phyloP scores from a whole-genome alignment of 2,329 filamentous ascomycete genomes.

The Xylariaceae sp. region DNA sequence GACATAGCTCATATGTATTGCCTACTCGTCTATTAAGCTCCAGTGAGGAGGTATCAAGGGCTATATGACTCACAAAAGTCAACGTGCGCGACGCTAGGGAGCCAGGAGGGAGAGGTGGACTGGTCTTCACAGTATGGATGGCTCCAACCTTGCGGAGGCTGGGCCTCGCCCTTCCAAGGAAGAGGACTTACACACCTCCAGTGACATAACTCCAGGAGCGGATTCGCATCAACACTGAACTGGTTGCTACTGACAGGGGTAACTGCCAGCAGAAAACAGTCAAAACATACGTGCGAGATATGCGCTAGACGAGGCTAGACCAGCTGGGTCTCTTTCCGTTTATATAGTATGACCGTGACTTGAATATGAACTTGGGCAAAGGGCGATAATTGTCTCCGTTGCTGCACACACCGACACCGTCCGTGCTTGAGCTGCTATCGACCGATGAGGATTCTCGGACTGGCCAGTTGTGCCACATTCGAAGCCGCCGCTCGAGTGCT shows the following conservation, averaged over 20 bases:
- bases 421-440: background rate
- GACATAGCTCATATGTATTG: no score
- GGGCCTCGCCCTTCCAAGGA: background rate
- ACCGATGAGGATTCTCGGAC: background rate
- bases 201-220: background rate
- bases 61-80: no score
- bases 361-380: background rate
- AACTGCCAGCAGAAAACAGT: background rate
- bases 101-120: no score
- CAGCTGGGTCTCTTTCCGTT: background rate
- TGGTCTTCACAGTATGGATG: no score
- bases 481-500: background rate
- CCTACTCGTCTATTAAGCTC: no score
- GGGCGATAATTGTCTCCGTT: background rate
- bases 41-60: no score
- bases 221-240: background rate
- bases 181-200: no score
- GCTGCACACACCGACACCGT: background rate
- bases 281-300: no score
- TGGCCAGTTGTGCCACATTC: background rate
- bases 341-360: background rate
- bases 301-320: background rate
- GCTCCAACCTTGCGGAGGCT: background rate
- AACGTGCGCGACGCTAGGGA: no score
- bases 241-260: background rate